Conservation (phyloP, 2,329 filamentous ascomycete species). For the Zasmidium angulare region DNA sequence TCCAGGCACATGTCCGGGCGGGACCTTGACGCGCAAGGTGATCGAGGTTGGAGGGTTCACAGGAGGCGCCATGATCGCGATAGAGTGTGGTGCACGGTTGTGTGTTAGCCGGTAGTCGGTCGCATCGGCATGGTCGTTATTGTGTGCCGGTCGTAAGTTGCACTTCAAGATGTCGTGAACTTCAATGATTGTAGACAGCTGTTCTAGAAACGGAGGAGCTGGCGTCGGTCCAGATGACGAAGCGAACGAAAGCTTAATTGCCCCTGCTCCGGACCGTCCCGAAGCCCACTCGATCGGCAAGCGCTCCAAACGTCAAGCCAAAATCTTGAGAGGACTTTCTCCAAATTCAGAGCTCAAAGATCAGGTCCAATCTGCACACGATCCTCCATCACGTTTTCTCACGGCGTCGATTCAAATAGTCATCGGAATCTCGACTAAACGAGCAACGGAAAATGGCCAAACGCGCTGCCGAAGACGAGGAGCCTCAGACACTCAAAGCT, state of each 20-base stretch:
- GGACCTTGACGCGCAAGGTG: constrained; percentile 34
- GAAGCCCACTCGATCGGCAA: neutral
- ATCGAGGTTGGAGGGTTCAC: constrained; percentile 30
- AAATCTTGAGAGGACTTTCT: constrained; percentile 1
- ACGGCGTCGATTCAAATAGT: constrained; percentile 29
- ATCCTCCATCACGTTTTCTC: constrained; percentile 22
- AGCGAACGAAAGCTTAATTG: too few species aligned
- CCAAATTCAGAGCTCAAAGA: neutral
- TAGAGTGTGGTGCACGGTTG: too few species aligned
- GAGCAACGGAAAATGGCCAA: constrained; percentile 56
- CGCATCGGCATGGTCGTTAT: neutral
- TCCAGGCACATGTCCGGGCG: constrained; percentile 30
- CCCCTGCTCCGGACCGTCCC: neutral
- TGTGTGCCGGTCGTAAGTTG: neutral
- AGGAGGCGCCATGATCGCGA: constrained; percentile 27
- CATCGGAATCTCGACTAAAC: constrained; percentile 26
- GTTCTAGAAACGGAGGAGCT: neutral
- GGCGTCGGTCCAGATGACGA: neutral
- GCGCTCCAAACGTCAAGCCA: neutral
- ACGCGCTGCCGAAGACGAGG: constrained; percentile 55
- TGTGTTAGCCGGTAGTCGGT: neutral
- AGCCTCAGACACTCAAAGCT: constrained; percentile 57
- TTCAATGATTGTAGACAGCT: neutral
- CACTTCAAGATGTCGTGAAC: neutral
- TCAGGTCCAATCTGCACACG: constrained; percentile 20